A percentile compares a stretch with the other conserved stretches of the same genome.
Evolutionary conservation across 2,329 filamentous ascomycete species (phyloP).

Genomic region (Albifimbria verrucaria): DNA sequence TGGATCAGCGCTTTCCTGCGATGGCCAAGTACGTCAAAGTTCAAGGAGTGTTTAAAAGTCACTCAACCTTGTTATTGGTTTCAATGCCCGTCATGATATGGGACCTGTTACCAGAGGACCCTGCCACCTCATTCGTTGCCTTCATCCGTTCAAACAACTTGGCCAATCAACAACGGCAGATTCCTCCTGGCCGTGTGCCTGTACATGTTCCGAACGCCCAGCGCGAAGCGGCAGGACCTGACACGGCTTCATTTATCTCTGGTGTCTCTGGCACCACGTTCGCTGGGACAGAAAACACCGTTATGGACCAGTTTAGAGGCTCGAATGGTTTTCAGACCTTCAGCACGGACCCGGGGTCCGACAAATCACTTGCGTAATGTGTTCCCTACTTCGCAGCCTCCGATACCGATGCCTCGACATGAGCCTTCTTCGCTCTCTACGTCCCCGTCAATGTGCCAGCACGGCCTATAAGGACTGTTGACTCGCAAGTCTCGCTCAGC

Average conservation of each 20-base stretch:
- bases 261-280: conserved; percentile 31
- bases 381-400: conserved; percentile 13
- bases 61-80: conserved; percentile 55
- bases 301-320: conserved; percentile 14
- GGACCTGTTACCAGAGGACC: conserved; percentile 56
- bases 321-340: conserved; percentile 17
- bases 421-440: not conserved
- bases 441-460: conserved; percentile 7
- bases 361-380: conserved; percentile 4
- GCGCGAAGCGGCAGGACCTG: conserved; percentile 12
- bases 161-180: conserved; percentile 26
- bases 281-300: conserved; percentile 23
- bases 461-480: conserved; percentile 16
- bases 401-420: conserved; percentile 2
- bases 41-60: conserved; percentile 59
- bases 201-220: conserved; percentile 19
- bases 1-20: conserved; percentile 56
- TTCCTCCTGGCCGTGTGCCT: conserved; percentile 16
- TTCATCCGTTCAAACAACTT: conserved; percentile 59
- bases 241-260: conserved; percentile 26
- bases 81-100: conserved; percentile 59
- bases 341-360: conserved; percentile 9
- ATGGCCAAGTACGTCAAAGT: conserved; percentile 59
- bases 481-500: conserved; percentile 19
- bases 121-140: conserved; percentile 54